Base-by-base conservation (phyloP, 1,139 yeast genomes). In the Trichomonascaceae sp. region DNA sequence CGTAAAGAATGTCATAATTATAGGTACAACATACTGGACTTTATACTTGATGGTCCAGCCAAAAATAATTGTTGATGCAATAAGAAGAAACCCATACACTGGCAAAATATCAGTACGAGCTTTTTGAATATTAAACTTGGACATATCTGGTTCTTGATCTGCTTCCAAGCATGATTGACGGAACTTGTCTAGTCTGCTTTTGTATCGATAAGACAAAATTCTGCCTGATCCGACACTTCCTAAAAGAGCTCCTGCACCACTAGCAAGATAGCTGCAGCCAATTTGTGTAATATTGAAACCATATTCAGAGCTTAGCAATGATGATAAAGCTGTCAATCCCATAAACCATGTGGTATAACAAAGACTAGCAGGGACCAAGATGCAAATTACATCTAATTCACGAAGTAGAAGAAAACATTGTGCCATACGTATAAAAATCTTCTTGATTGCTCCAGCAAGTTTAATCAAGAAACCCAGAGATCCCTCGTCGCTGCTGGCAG, bases 261-360 rank as follows among this genome's bases (percentile, higher is more conserved):
- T 67, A 5, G 75, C 64, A 1, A 74, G 63, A 53, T 70, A 87
- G 48, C 87, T 81, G 27, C 83, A 65, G 0, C 95, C 95, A 47
- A 86, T 76, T 41, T 79, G 74, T 18, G 80, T 70, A 1, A 82
- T 78, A 1, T 74, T 60, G 57, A 80, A 79, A 4, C 74, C 72
- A 59, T 86, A 86, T 8, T 70, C 58, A 8, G 70, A 65, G 9
- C 79, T 68, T 27, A 87, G 67, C 5, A 77, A 68, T 0, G 85
- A 77, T 0, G 91, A 78, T 54, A 85, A 68, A 0, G 88, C 78
- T 0, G 95, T 85, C 55, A 84, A 75, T 41, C 81, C 74, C 70
- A 84, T 77, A n/a, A 84, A 80, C 90, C 91, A 87, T 2, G 80
- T 70, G 0, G 89, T 75, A 65, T 82, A 86, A 57, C 81, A 80